phyloP scores from a whole-genome alignment of 768 basidiomycete genomes.

The Nidula microcarpa region DNA sequence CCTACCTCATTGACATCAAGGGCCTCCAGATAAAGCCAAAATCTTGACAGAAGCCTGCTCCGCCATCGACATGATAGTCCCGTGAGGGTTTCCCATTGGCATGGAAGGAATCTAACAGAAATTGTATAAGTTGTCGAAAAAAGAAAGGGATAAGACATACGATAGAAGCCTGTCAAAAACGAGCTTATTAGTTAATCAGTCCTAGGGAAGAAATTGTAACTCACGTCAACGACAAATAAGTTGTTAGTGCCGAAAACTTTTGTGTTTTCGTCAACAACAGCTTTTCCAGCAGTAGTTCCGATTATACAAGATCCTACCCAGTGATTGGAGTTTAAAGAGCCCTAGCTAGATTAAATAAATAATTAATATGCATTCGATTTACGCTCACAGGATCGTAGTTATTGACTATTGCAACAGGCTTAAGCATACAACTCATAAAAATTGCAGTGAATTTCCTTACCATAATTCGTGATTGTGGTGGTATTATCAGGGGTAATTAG shows the following conservation, averaged over 20 bases:
- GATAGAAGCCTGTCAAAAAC: conserved; percentile 25
- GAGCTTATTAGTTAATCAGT: not conserved
- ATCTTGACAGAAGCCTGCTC: conserved; percentile 58
- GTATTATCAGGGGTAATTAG: conserved; percentile 61
- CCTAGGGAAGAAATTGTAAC: conserved; percentile 6
- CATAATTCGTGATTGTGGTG: conserved; percentile 48
- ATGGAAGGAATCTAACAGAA: conserved; percentile 42
- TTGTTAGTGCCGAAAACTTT: conserved; percentile 50
- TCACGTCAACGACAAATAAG: conserved; percentile 53
- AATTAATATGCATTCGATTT: too few species aligned
- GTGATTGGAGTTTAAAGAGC: conserved; percentile 55
- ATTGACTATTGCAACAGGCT: conserved; percentile 20
- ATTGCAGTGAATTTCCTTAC: not conserved
- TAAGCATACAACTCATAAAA: not conserved
- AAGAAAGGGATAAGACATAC: conserved; percentile 14
- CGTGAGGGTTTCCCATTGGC: conserved; percentile 59
- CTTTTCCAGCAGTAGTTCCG: conserved; percentile 24
- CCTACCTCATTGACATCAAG: too few species aligned
- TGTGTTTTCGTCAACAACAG: conserved; percentile 55
- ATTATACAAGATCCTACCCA: conserved; percentile 59
- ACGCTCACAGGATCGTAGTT: conserved; percentile 29
- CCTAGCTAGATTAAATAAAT: too few species aligned
- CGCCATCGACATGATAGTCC: conserved; percentile 50
- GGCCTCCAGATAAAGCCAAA: conserved; percentile 50
- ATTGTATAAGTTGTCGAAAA: not conserved